A percentile compares a stretch with the other conserved stretches of the same genome.
phyloP scores from a whole-genome alignment of 179 eudicot species.

The Silene vulgaris region DNA sequence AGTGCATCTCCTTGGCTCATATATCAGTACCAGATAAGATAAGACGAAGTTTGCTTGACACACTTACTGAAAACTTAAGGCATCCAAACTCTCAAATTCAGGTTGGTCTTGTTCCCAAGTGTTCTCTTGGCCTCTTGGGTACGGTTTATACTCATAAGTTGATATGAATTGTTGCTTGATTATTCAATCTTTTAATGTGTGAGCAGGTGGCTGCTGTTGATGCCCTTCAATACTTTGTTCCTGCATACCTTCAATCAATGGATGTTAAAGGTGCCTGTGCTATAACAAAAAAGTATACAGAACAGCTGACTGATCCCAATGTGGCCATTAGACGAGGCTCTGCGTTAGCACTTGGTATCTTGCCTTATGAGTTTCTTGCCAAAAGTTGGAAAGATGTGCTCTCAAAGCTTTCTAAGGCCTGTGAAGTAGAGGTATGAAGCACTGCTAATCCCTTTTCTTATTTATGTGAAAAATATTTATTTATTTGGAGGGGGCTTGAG shows the following conservation, averaged over 20 bases:
- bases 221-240: conserved; percentile 71
- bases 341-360: conserved; percentile 83
- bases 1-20: conserved; percentile 61
- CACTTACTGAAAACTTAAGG: conserved; percentile 80
- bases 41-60: conserved; percentile 72
- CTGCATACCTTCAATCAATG: conserved; percentile 50
- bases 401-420: conserved; percentile 63
- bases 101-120: conserved; percentile 37
- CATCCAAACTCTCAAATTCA: conserved; percentile 92
- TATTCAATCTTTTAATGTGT: conserved; percentile 17
- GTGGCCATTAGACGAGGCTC: conserved; percentile 95
- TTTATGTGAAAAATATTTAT: neutral
- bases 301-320: conserved; percentile 75
- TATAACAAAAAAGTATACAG: conserved; percentile 56
- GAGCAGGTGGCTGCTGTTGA: conserved; percentile 72
- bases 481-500: neutral
- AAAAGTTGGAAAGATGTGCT: conserved; percentile 62
- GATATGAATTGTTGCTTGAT: neutral
- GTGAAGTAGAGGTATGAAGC: conserved; percentile 66
- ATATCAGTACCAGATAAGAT: conserved; percentile 54
- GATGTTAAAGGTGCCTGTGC: conserved; percentile 49
- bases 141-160: conserved; percentile 13
- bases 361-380: conserved; percentile 68
- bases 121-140: conserved; percentile 6
- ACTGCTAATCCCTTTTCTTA: conserved; percentile 6